Base-by-base conservation (phyloP, 139 green algal species). In the Zygnema circumcarinatum region DNA sequence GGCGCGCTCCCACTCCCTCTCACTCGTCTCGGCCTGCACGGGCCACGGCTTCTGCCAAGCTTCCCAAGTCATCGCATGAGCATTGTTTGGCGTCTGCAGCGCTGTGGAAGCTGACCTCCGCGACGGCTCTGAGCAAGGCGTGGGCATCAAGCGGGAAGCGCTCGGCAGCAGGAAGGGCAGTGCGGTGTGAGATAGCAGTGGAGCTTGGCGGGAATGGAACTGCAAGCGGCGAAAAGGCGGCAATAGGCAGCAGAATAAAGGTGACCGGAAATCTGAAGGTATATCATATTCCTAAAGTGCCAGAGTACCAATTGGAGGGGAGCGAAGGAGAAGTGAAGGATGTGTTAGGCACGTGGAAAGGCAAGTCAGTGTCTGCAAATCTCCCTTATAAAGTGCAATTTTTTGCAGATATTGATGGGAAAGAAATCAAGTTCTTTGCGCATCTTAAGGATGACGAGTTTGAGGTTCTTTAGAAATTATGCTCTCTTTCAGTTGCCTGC, bases 381-480 rank as follows among this genome's bases (percentile, higher is more conserved):
- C 74, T 83, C n/a, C 67, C 67, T 25, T 83, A 73, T 52, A 87
- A 83, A 32, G 82, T 87, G 82, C 31, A 83, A 32, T 87, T 87
- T 56, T 42, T 82, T 73, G 68, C 25, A 72, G 82, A 87, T n/a
- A 32, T 83, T 2, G 74, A 87, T 54, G 82, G 82, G 2, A 52
- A 83, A 35, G 38, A 62, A 20, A 32, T 69, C 22, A 87, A 87
- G 67, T 83, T 83, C 67, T 62, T 83, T 38, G 82, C 74, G 22
- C 82, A 87, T 36, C 67, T 87, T 22, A 83, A 53, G 22, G 82
- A 85, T 25, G 82, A 83, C 20, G 82, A 87, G 82, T 35, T 87
- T 67, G 82, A 87, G 31, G 38, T 83, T 31, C 38, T 83, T 47
- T 81, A 67, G 62, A 72, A 25, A 72, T n/a, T n/a, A n/a, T n/a